Conservation (phyloP, 768 basidiomycete species). For the Lentinus brumalis region DNA sequence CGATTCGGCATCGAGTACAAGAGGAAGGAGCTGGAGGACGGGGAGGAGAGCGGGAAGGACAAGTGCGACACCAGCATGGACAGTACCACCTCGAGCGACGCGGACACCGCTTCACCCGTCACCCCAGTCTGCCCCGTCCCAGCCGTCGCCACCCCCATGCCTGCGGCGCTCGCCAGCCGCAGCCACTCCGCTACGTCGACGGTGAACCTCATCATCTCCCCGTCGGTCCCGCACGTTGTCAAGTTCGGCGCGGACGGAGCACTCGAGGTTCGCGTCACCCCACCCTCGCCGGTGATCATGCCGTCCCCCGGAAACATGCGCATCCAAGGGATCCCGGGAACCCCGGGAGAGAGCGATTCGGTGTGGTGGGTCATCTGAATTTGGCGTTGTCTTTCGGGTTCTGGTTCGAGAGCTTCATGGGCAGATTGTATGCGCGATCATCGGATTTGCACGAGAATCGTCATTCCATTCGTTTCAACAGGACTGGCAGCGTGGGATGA, state of each 20-base stretch:
- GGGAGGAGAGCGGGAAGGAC: background rate
- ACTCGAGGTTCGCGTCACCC: conserved; percentile 22
- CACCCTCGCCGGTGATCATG: conserved; percentile 18
- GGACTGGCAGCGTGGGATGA: background rate
- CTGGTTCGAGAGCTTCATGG: background rate
- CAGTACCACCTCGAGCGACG: conserved; percentile 1
- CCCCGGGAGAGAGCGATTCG: conserved; percentile 12
- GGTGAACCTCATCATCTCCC: conserved; percentile 19
- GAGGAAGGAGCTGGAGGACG: too few relatives aligned
- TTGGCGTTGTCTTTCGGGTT: background rate
- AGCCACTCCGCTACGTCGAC: conserved; percentile 1
- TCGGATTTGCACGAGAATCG: too few relatives aligned
- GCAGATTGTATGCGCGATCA: background rate
- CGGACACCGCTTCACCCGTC: background rate
- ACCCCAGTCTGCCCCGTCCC: conserved; percentile 1
- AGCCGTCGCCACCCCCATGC: background rate
- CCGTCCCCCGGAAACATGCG: conserved; percentile 3
- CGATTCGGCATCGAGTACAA: too few relatives aligned
- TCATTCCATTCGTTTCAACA: background rate
- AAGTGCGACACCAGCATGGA: background rate
- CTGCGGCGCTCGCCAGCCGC: background rate
- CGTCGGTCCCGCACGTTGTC: conserved; percentile 17
- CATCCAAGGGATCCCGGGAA: conserved; percentile 7
- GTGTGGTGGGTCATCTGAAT: conserved; percentile 19
- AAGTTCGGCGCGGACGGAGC: conserved; percentile 15